Percentiles rank a stretch among this genome's conserved stretches.
Evolutionary conservation across 2,329 filamentous ascomycete genomes (phyloP).

Genomic region (Ambrosiella xylebori): DNA sequence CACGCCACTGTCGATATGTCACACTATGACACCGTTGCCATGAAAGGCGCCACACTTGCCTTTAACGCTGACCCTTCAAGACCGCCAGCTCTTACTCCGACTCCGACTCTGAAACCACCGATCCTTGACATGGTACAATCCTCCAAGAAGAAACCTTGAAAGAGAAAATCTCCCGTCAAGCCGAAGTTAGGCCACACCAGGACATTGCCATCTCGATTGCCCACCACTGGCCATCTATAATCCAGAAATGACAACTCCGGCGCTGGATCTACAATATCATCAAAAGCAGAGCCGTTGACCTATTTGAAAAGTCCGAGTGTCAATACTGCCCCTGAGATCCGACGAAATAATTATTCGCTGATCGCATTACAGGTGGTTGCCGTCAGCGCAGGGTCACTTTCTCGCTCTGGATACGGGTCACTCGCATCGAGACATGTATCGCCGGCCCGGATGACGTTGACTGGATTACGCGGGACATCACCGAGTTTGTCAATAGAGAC

Average conservation of each 20-base stretch:
- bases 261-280: not conserved
- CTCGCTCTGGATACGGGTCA: not conserved
- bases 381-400: not conserved
- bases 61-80: not conserved
- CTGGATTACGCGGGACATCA: not conserved
- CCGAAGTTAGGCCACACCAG: not conserved
- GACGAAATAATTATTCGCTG: not conserved
- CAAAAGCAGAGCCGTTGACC: not conserved
- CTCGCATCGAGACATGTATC: not conserved
- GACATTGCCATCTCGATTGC: not conserved
- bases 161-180: not conserved
- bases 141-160: too few relatives aligned
- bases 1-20: not conserved
- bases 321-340: not conserved
- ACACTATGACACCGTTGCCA: not conserved
- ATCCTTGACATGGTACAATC: not conserved
- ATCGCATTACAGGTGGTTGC: slow-evolving; percentile 3
- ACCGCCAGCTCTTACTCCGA: not conserved
- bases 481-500: slow-evolving; percentile 5
- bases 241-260: too few relatives aligned
- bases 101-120: not conserved
- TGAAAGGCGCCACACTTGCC: not conserved
- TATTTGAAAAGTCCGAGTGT: not conserved
- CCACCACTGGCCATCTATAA: not conserved
- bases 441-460: not conserved